Percentiles rank a stretch among this genome's conserved stretches.
Evolutionary conservation across 306 rosid species (phyloP).

Genomic region (Citrullus mucosospermus): DNA sequence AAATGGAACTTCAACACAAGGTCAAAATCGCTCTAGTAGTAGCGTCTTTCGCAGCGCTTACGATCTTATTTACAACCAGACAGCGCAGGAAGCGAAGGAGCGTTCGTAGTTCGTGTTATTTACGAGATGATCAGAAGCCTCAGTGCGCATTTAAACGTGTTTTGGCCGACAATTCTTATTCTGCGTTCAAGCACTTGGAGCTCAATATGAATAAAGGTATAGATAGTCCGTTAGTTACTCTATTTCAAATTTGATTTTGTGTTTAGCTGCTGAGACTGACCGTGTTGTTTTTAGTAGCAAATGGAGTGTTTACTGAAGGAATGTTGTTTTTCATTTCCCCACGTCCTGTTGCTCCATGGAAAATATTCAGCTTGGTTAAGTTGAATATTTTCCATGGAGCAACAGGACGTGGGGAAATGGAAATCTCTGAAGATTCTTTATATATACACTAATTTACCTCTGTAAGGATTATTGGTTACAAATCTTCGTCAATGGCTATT

Average conservation of each 20-base stretch:
- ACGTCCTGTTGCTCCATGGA: neutral
- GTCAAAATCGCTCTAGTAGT: slow-evolving; percentile 30
- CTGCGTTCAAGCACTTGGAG: slow-evolving; percentile 56
- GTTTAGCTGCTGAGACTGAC: neutral
- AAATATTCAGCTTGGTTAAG: neutral
- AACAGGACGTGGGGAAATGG: neutral
- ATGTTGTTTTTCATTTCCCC: neutral
- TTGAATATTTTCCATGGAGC: neutral
- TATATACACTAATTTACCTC: neutral
- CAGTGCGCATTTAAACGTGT: slow-evolving; percentile 62
- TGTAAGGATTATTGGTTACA: neutral
- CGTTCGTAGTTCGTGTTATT: slow-evolving; percentile 37
- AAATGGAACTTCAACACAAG: slow-evolving; percentile 26
- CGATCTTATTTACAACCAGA: slow-evolving; percentile 37
- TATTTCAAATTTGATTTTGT: neutral
- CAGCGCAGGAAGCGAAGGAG: slow-evolving; percentile 21
- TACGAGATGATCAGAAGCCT: slow-evolving; percentile 53
- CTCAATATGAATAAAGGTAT: slow-evolving; percentile 17
- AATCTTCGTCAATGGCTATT: neutral
- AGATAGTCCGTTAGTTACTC: neutral
- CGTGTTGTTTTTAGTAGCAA: neutral
- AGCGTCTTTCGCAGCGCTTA: slow-evolving; percentile 40
- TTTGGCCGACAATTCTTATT: slow-evolving; percentile 59
- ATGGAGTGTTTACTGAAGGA: neutral
- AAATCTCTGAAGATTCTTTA: neutral